A percentile compares a stretch with the other conserved stretches of the same genome.
Conservation (phyloP, 2,329 filamentous ascomycete genomes). For the Fusarium multiceps region DNA sequence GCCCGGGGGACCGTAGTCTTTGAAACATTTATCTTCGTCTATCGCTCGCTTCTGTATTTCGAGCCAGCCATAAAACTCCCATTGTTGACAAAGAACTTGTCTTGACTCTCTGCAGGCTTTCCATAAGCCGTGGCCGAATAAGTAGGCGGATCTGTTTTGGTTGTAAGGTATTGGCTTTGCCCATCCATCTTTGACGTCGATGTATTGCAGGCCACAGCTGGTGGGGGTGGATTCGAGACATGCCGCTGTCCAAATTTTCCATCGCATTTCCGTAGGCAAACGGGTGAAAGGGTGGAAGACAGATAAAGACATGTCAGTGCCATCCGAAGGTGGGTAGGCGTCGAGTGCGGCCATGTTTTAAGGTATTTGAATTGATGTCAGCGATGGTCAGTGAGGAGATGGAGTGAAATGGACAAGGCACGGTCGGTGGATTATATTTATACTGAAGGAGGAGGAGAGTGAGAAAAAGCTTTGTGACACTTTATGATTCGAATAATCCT, state of each 20-base stretch:
- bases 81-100: not conserved
- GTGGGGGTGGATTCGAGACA: not conserved
- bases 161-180: rapidly evolving
- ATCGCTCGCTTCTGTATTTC: not conserved
- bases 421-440: not conserved
- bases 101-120: not conserved
- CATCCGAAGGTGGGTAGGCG: not conserved
- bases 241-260: not conserved
- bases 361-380: not conserved
- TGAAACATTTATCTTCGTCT: rapidly evolving
- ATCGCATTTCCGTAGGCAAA: not conserved
- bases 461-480: not conserved
- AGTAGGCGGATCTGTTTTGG: not conserved
- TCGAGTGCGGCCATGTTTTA: not conserved
- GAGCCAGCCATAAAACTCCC: not conserved
- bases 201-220: not conserved
- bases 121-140: not conserved
- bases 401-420: not conserved
- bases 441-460: not conserved
- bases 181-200: not conserved
- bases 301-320: not conserved
- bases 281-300: not conserved
- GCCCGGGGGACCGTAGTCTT: rapidly evolving
- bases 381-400: rapidly evolving
- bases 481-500: not conserved